Base-by-base conservation (phyloP, 2,329 filamentous ascomycete genomes). In the Epichloe brachyelytri region DNA sequence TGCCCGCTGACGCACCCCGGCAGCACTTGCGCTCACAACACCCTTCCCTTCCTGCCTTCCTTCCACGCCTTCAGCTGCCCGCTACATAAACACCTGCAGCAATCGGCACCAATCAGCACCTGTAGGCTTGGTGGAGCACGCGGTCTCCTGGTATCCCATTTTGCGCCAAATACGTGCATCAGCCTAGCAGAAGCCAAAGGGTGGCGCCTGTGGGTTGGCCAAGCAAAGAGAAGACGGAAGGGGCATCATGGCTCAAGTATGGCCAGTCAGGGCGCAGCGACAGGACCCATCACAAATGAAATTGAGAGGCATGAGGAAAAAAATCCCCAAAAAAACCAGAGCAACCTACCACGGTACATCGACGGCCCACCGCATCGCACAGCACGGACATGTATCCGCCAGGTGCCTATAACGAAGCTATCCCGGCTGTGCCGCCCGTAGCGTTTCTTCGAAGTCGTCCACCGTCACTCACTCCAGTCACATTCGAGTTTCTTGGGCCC, bases 351-450 rank as follows among this genome's bases (percentile, higher is more conserved):
- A 34, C 11, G 19, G 39, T 37, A 51, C 39, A 30, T 44, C 14
- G 3, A 6, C 30, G 14, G 44, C 26, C 34, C 15, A 37, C 43
- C 14, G 8, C 5, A 34, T 8, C 15, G 34, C 30, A 34, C 40
- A 19, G 14, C 20, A 26, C 39, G 15, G 30, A 11, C 4, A 37
- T 43, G 48, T 49, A 44, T 38, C 47, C 47, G n/a, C 38, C 6
- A 26, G 11, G 47, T 49, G 47, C 47, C 38, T n/a, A 10, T 49
- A 30, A 17, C 34, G 38, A 40, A 36, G 39, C 14, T 10, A 3
- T 7, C 52, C 58, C 51, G 54, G 53, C 51, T 58, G 52, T 53
- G 56, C 56, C 56, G 55, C 59, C 57, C 58, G 54, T 57, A 59
- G 56, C 58, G 26, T 30, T 30, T 30, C 26, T 30, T 30, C 26